Percentiles rank a stretch among this genome's conserved stretches.
Conservation (phyloP, 2,329 filamentous ascomycete species). For the Leptographium wingfieldii region DNA sequence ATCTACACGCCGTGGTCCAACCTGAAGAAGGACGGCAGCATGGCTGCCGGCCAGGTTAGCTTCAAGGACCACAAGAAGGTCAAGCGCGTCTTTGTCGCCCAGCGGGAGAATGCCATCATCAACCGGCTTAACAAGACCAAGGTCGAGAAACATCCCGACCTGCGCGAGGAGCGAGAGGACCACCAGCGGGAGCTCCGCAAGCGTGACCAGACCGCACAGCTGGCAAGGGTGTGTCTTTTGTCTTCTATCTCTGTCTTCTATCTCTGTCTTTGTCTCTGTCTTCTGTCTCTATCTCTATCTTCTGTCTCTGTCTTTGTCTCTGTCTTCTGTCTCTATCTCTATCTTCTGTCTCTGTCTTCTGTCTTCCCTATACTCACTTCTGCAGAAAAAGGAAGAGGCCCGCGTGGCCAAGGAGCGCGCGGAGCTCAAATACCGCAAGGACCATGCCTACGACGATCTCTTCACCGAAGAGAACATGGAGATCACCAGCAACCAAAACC, state of each 20-base stretch:
- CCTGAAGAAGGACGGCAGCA: conserved; percentile 85
- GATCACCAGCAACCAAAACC: conserved; percentile 71
- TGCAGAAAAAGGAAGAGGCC: conserved; percentile 69
- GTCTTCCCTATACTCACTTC: not conserved
- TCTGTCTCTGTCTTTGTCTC: not conserved
- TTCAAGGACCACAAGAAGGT: conserved; percentile 83
- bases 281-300: not conserved
- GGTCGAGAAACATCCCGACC: conserved; percentile 74
- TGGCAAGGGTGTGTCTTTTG: conserved; percentile 43
- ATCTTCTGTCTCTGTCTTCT: not conserved
- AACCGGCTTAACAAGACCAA: conserved; percentile 98
- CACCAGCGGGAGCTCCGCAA: conserved; percentile 58
- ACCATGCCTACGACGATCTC: conserved; percentile 94
- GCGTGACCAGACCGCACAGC: conserved; percentile 51
- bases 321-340: conserved; percentile 11
- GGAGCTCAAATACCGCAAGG: conserved; percentile 86
- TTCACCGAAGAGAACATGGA: conserved; percentile 74
- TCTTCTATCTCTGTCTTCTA: not conserved
- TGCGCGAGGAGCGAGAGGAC: conserved; percentile 71
- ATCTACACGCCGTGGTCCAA: conserved; percentile 98
- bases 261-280: conserved; percentile 12
- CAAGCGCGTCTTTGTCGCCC: conserved; percentile 65
- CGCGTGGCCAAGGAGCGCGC: conserved; percentile 64
- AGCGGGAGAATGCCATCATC: conserved; percentile 79
- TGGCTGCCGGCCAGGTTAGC: conserved; percentile 88